These are phyloP conservation scores for Grosmannia penicillata DNA, from an alignment of 2,329 filamentous ascomycete species.

Conservation along the genomic window DNA sequence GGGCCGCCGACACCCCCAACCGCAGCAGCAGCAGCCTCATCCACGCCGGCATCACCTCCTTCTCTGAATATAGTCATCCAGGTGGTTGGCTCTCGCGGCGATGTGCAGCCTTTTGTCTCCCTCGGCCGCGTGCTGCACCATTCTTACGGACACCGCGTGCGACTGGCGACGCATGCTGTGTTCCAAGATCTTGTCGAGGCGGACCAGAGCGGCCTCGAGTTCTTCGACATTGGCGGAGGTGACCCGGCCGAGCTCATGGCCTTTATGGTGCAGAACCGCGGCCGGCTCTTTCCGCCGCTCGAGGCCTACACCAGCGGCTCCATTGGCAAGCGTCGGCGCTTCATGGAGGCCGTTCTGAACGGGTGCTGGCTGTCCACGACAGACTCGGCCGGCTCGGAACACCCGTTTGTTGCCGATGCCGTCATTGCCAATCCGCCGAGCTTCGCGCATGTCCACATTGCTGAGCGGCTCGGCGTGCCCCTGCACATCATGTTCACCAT, in stretches of 20 bases:
- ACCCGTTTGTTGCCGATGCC: slow-evolving; percentile 62
- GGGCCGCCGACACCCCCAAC: too few species aligned
- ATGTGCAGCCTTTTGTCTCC: slow-evolving; percentile 62
- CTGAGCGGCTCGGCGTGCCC: slow-evolving; percentile 60
- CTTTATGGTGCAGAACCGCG: slow-evolving; percentile 83
- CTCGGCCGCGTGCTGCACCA: slow-evolving; percentile 49
- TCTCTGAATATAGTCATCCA: slow-evolving; percentile 61
- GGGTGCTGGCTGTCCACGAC: slow-evolving; percentile 62
- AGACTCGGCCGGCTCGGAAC: too few species aligned
- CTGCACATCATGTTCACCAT: slow-evolving; percentile 89
- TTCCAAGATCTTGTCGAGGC: slow-evolving; percentile 56
- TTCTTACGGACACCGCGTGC: slow-evolving; percentile 56
- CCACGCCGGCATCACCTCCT: too few species aligned
- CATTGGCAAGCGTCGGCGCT: slow-evolving; percentile 55
- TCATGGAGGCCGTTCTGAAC: slow-evolving; percentile 61
- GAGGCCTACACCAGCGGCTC: too few species aligned
- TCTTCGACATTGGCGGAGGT: slow-evolving; percentile 60
- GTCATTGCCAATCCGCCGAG: slow-evolving; percentile 69
- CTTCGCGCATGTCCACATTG: slow-evolving; percentile 62
- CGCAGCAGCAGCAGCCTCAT: too few species aligned
- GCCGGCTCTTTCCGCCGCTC: too few species aligned
- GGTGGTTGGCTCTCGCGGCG: slow-evolving; percentile 58
- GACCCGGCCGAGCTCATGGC: slow-evolving; percentile 66
- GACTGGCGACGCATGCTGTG: slow-evolving; percentile 55
- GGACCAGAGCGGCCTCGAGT: slow-evolving; percentile 61